phyloP scores from a whole-genome alignment of 768 basidiomycete species.

The Coprinellus micaceus region DNA sequence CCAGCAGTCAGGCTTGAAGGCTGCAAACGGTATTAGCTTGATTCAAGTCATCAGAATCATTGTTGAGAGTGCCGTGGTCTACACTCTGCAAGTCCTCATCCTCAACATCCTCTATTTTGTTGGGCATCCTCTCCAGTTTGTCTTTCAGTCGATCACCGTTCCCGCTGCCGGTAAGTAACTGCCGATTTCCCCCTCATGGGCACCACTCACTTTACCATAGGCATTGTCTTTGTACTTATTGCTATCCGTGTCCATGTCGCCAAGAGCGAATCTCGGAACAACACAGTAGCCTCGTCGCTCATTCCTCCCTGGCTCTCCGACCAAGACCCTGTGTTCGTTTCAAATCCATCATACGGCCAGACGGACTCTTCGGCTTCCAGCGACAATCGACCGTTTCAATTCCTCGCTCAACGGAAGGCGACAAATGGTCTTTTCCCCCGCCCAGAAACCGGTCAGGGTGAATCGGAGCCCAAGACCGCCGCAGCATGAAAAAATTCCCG shows the following conservation, averaged over 20 bases:
- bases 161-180: constrained; percentile 26
- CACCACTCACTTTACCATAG: background rate
- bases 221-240: constrained; percentile 3
- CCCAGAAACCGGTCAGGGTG: too few species aligned
- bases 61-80: constrained; percentile 29
- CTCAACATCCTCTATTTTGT: constrained; percentile 25
- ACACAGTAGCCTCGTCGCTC: too few species aligned
- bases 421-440: too few species aligned
- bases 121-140: constrained; percentile 21
- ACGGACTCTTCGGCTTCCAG: too few species aligned
- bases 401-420: too few species aligned
- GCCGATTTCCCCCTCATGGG: background rate
- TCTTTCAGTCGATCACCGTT: constrained; percentile 23
- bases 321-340: too few species aligned
- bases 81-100: constrained; percentile 24
- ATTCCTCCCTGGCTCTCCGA: too few species aligned
- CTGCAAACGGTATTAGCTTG: constrained; percentile 14
- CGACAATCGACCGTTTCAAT: too few species aligned
- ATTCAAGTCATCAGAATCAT: constrained; percentile 25
- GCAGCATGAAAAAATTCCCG: too few species aligned
- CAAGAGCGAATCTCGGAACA: background rate
- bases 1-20: constrained; percentile 11
- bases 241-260: background rate
- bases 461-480: too few species aligned
- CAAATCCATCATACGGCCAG: too few species aligned